Percentiles rank a stretch among this genome's conserved stretches.
Evolutionary conservation across 2,329 filamentous ascomycete genomes (phyloP).

Genomic region (Alternaria gaisen): DNA sequence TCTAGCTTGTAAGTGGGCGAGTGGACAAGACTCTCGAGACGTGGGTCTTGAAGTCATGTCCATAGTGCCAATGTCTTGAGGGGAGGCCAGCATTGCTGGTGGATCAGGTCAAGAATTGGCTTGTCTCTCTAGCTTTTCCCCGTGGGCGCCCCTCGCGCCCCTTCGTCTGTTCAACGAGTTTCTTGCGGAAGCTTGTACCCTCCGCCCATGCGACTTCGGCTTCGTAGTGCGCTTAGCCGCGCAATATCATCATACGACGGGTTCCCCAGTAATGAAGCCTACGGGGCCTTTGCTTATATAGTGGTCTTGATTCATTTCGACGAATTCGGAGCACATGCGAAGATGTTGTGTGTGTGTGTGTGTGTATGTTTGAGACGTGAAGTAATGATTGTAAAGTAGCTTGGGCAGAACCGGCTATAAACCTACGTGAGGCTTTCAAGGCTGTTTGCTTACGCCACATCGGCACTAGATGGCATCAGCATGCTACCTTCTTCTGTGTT

Average conservation of each 20-base stretch:
- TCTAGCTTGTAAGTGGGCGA: conserved; percentile 11
- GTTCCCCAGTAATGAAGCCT: neutral
- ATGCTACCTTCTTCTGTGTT: neutral
- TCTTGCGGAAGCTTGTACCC: neutral
- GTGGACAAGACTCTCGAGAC: conserved; percentile 11
- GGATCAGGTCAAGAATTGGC: conserved; percentile 5
- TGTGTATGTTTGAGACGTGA: neutral
- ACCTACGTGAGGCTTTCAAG: neutral
- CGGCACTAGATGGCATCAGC: neutral
- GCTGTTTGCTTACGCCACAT: neutral
- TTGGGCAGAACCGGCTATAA: neutral
- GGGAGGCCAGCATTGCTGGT: conserved; percentile 3
- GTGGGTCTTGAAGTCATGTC: conserved; percentile 6
- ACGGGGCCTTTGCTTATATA: neutral
- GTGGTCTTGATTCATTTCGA: neutral
- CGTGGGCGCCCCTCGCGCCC: neutral
- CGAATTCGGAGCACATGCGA: neutral
- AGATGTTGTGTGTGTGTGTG: neutral
- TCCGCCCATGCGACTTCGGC: neutral
- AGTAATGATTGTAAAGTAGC: neutral
- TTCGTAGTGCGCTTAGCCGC: neutral
- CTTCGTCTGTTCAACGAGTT: neutral
- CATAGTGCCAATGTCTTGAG: conserved; percentile 8
- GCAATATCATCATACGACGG: neutral
- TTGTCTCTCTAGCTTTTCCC: neutral